Base-by-base conservation (phyloP, 352 stramenopile genomes). In the Globisporangium okanoganense region DNA sequence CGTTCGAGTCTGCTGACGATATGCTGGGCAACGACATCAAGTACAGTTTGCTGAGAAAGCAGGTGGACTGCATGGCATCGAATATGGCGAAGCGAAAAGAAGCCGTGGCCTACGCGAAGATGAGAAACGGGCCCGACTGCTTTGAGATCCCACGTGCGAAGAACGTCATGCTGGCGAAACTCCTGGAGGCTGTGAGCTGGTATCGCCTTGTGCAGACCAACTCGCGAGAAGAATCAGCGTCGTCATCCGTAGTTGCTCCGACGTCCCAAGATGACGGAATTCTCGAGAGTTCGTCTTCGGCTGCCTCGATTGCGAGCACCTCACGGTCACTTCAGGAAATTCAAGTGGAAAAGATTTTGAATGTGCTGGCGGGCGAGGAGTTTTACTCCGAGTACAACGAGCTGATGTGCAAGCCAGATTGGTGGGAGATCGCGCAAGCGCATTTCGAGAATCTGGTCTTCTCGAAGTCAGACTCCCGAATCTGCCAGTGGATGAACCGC, bases 401-500 rank as follows among this genome's bases (percentile, higher is more conserved):
- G 60, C 61, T 89, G 14, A 95, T 95, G 83, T 88, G 78, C 43
- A 65, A 71, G 58, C 55, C 76, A 12, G 78, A 93, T 38, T 95
- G 85, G 85, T 93, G 85, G 85, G 82, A 88, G 36, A 81, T 92
- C 50, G 83, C 85, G 0, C 85, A 93, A 66, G 85, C 85, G 12
- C 82, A 95, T 55, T 95, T 95, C 64, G 85, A 95, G 62, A 95
- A 92, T 50, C 66, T 95, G 14, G 76, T 95, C 7, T 93, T 95
- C 43, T 82, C 83, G 38, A 72, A 70, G 12, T 65, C 74, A 8
- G 82, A 90, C 20, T 87, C 78, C 16, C 76, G 83, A 8, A 78
- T 93, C 12, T 87, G 76, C 20, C 85, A 90, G 64, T 86, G 78
- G 72, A 69, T 95, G 25, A 56, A 72, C 36, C 81, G 87, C 22